Evolutionary conservation across 2,329 filamentous ascomycete genomes (phyloP), one percentile per base, ranked within the genome.

Genomic region (Clonostachys sp.): DNA sequence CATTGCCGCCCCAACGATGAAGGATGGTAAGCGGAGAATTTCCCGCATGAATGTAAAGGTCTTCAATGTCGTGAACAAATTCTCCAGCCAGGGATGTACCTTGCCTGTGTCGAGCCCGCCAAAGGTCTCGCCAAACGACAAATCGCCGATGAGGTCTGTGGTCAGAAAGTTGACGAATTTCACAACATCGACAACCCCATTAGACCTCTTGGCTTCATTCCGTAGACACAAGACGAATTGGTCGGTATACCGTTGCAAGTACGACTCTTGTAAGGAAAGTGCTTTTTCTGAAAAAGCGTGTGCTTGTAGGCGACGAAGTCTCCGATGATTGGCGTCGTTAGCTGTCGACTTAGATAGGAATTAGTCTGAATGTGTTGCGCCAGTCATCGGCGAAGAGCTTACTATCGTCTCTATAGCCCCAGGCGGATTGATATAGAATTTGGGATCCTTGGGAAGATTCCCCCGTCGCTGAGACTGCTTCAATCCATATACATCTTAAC

Each of bases 201-300:
- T 6, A 8, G 14, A 14, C 13, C 34, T 12, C 5, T 33, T 5
- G 3, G n/a, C 14, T 30, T 44, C 24, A 10, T 44, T 12, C 3
- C n/a, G 5, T 45, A 60, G 47, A 18, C 53, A 48, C 16, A 49
- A 45, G 42, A 59, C 42, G 18, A 65, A 49, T 5, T 58, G 48
- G 34, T 61, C 51, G 14, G 62, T 52, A 40, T 65, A 61, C 3
- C 51, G 50, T 5, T 40, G 41, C 43, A 67, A 56, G 41, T 61
- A 55, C 1, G 54, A 53, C 46, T 65, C 61, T 42, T 65, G 62
- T n/a, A 58, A 61, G 18, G 54, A 57, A 51, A 66, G 45, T 47
- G 59, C 50, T 47, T 54, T 51, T 46, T 61, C 51, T 38, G 51
- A 51, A 18, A 48, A 48, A 34, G 30, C 46, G 24, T 48, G 42